Evolutionary conservation across 345 rosid species (phyloP).

Genomic region (Xanthoceras sorbifolium): DNA sequence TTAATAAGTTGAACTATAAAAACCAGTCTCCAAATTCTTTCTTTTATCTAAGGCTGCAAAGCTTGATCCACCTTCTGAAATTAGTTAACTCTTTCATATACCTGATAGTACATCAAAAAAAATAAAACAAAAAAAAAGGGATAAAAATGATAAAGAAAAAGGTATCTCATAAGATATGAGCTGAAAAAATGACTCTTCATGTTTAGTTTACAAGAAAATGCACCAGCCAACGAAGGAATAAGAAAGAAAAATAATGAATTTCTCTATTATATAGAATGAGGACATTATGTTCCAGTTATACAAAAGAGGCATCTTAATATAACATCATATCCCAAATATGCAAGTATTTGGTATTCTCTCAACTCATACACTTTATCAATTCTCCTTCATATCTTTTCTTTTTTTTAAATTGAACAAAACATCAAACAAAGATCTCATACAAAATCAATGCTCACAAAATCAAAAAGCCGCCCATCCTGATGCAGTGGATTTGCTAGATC

Average conservation of each 20-base stretch:
- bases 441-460: constrained; percentile 26
- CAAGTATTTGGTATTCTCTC: constrained; percentile 16
- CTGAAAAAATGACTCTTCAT: not conserved
- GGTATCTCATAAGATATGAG: not conserved
- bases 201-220: not conserved
- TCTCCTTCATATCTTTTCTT: constrained; percentile 8
- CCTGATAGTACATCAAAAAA: no score
- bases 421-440: constrained; percentile 28
- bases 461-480: constrained; percentile 99
- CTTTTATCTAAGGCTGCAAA: not conserved
- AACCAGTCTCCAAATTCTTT: not conserved
- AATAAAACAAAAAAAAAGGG: no score
- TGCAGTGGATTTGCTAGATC: constrained; percentile 57
- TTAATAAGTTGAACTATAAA: not conserved
- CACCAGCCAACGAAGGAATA: not conserved
- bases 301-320: constrained; percentile 12
- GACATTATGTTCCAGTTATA: not conserved
- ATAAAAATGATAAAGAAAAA: no score
- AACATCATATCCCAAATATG: constrained; percentile 24
- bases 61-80: not conserved
- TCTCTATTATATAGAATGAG: constrained; percentile 12
- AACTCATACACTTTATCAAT: constrained; percentile 13
- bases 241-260: constrained; percentile 8
- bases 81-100: no score
- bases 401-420: constrained; percentile 20